These are phyloP conservation scores for Epithele typhae DNA, from an alignment of 768 basidiomycete genomes.

Conservation along the genomic window DNA sequence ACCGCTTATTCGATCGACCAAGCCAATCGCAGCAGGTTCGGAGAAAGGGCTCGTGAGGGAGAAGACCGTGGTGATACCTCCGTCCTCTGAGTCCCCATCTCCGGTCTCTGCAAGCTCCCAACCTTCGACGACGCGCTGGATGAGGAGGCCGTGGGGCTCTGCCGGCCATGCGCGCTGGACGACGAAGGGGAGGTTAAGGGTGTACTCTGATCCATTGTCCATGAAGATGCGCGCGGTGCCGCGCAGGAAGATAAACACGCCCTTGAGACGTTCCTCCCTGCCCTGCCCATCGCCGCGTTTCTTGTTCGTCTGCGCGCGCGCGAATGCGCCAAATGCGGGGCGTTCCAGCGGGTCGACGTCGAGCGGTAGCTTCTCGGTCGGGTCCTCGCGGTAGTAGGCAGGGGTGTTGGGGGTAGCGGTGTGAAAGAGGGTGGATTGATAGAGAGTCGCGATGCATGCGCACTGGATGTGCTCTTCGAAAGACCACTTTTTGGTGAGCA, in stretches of 20 bases:
- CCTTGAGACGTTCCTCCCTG: slow-evolving; percentile 43
- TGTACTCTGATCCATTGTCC: slow-evolving; percentile 67
- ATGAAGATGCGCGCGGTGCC: slow-evolving; percentile 70
- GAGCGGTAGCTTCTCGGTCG: slow-evolving; percentile 20
- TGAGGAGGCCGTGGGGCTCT: slow-evolving; percentile 72
- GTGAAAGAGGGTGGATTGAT: slow-evolving; percentile 40
- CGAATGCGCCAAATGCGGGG: slow-evolving; percentile 39
- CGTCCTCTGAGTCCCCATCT: slow-evolving; percentile 61
- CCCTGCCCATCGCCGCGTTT: slow-evolving; percentile 32
- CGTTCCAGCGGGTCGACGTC: slow-evolving; percentile 24
- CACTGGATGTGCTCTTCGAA: slow-evolving; percentile 73
- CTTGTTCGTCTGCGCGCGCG: slow-evolving; percentile 23
- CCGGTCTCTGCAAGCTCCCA: slow-evolving; percentile 64
- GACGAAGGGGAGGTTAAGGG: slow-evolving; percentile 77
- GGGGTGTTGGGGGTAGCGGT: slow-evolving; percentile 23
- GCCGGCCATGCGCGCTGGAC: slow-evolving; percentile 77
- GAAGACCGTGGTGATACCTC: slow-evolving; percentile 75
- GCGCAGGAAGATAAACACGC: slow-evolving; percentile 74
- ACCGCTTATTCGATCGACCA: slow-evolving; percentile 57
- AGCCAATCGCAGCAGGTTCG: slow-evolving; percentile 67
- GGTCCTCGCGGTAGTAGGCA: slow-evolving; percentile 26
- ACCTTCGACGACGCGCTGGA: slow-evolving; percentile 69
- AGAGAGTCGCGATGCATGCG: slow-evolving; percentile 74
- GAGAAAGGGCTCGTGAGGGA: slow-evolving; percentile 72
- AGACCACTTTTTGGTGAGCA: slow-evolving; percentile 70